Evolutionary conservation across 495 filamentous ascomycete species (phyloP).

Genomic region (Chaetomium fimeti): DNA sequence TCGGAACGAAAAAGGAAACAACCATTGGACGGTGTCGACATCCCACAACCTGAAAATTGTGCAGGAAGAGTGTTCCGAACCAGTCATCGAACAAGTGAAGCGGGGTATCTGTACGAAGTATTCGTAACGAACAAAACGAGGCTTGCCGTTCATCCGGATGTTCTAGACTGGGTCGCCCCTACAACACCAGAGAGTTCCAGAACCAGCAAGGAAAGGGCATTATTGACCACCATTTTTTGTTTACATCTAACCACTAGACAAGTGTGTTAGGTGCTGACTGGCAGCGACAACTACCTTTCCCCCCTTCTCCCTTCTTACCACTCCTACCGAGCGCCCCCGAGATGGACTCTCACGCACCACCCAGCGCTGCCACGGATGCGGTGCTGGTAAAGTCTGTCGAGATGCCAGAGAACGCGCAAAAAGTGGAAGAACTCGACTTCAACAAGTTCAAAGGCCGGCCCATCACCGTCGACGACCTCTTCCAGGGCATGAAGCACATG

Average conservation of each 20-base stretch:
- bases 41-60: no score
- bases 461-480: constrained; percentile 81
- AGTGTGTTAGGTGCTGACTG: not conserved
- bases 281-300: no score
- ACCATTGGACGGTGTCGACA: no score
- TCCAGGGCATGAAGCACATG: constrained; percentile 77
- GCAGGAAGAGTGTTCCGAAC: no score
- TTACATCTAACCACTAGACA: not conserved
- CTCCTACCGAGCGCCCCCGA: not conserved
- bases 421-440: constrained; percentile 88
- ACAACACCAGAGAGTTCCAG: not conserved
- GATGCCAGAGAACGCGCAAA: constrained; percentile 67
- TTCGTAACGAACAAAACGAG: not conserved
- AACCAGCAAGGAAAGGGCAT: not conserved
- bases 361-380: constrained; percentile 70
- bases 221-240: no score
- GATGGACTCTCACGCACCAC: constrained; percentile 48
- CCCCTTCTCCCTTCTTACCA: not conserved
- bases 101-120: not conserved
- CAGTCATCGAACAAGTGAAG: no score
- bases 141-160: not conserved
- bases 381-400: constrained; percentile 87
- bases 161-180: not conserved
- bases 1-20: no score
- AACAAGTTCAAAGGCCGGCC: constrained; percentile 68